Conservation (phyloP, 192 early-diverging fungal species). For the Linnemannia elongata region DNA sequence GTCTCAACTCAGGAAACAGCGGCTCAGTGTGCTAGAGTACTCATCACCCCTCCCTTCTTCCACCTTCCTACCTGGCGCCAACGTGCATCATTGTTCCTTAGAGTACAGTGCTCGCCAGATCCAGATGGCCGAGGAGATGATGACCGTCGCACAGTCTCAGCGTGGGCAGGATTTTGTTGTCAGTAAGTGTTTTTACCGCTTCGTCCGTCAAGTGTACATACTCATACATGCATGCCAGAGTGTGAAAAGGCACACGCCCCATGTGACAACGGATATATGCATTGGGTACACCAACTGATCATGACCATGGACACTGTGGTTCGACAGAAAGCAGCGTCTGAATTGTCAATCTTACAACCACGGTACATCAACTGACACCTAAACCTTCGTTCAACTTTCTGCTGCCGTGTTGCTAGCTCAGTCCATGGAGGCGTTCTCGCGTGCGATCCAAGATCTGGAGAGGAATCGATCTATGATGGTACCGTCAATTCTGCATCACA, state of each 20-base stretch:
- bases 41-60: neutral
- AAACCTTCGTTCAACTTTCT: neutral
- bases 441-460: constrained; percentile 69
- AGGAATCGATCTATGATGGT: constrained; percentile 68
- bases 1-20: neutral
- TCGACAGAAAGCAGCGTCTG: neutral
- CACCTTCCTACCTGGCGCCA: neutral
- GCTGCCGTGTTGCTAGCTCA: constrained; percentile 37
- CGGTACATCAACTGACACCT: neutral
- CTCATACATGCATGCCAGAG: neutral
- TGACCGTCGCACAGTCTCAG: constrained; percentile 63
- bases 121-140: constrained; percentile 68
- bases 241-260: neutral
- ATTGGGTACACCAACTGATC: neutral
- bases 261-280: neutral
- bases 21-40: neutral
- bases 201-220: neutral
- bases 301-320: neutral
- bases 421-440: constrained; percentile 66
- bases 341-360: neutral
- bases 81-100: constrained; percentile 13
- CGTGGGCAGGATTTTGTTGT: constrained; percentile 61
- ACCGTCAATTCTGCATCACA: neutral
- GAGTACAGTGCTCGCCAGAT: constrained; percentile 65
- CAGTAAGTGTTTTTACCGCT: constrained; percentile 28